Base-by-base conservation (phyloP, 345 rosid genomes). In the Viola odorata region DNA sequence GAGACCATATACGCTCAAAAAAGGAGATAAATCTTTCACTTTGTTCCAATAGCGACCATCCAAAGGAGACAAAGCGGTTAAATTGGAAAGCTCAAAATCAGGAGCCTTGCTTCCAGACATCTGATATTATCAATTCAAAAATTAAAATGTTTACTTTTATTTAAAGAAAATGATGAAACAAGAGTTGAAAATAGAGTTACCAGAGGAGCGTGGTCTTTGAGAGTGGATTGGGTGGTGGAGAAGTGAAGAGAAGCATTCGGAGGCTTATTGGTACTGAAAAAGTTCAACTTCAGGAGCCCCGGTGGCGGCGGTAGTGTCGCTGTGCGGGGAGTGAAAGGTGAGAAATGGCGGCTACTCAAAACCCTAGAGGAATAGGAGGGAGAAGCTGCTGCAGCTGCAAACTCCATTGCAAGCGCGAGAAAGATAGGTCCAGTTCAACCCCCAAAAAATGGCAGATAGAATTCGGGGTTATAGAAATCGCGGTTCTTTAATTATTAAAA, bases 21-120 rank as follows among this genome's bases (percentile, higher is more conserved):
- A 83, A 62, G 92, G 84, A 50, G 99, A 85, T 75, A 90, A 81
- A 41, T 83, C 91, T 81, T 90, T 86, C 52, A 86, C 97, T 77
- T 78, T 77, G 0, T 82, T 77, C 96, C 99, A 85, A 51, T 94
- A 94, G 55, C 97, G 95, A 40, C 99, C 99, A 61, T 90, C 97
- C 80, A 94, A 64, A 48, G 97, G 96, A 0, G 97, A 90, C 55
- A 94, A 69, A 0, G 99, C 95, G 10, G 96, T 90, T 57, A 88
- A 84, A 66, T 65, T 77, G 8, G 96, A 88, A 44, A 90, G 80
- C 75, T 85, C 92, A 14, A 83, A 81, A 63, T 72, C 81, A 7
- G 70, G 47, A 1, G 73, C 63, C 41, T 69, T 64, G 14, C 39
- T 69, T n/a, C 59, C 63, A 45, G 75, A 63, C 83, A 82, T 86